Evolutionary conservation across 164 flowering plant genomes (phyloP).

Genomic region (Chimonanthus salicifolius): DNA sequence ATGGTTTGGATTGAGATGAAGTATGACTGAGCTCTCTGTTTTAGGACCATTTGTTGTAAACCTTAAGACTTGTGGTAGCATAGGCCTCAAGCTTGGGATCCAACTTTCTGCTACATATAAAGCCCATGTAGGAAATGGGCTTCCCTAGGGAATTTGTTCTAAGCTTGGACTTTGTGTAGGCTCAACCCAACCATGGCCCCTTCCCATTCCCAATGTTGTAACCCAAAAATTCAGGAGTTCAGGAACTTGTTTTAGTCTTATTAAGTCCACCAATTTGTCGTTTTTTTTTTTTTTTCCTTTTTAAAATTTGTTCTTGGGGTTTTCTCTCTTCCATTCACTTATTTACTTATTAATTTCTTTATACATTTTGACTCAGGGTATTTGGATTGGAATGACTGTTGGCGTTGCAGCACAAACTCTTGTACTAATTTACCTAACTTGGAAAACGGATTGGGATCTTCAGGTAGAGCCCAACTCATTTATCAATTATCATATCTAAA

Average conservation of each 20-base stretch:
- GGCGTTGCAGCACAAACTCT: slow-evolving; percentile 33
- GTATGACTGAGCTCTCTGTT: too few relatives aligned
- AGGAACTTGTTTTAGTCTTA: background rate
- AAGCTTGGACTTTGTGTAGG: too few relatives aligned
- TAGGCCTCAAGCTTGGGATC: too few relatives aligned
- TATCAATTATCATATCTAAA: too few relatives aligned
- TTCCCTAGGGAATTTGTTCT: too few relatives aligned
- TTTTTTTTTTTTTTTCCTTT: background rate
- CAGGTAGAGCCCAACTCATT: slow-evolving; percentile 22
- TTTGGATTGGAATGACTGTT: slow-evolving; percentile 46
- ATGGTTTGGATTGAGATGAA: too few relatives aligned
- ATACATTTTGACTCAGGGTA: slow-evolving; percentile 22
- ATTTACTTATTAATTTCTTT: slow-evolving; percentile 1
- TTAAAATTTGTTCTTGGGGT: background rate
- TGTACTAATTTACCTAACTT: slow-evolving; percentile 23
- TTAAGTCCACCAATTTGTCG: background rate
- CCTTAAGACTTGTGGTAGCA: too few relatives aligned
- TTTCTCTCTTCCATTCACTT: background rate
- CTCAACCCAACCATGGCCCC: background rate
- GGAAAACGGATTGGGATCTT: slow-evolving; percentile 41
- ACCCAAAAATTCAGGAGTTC: background rate
- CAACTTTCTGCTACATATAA: too few relatives aligned
- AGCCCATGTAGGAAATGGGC: too few relatives aligned
- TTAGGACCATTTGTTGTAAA: too few relatives aligned
- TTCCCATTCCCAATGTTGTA: background rate